phyloP scores from a whole-genome alignment of 495 filamentous ascomycete species.

The Aspergillus taichungensis region DNA sequence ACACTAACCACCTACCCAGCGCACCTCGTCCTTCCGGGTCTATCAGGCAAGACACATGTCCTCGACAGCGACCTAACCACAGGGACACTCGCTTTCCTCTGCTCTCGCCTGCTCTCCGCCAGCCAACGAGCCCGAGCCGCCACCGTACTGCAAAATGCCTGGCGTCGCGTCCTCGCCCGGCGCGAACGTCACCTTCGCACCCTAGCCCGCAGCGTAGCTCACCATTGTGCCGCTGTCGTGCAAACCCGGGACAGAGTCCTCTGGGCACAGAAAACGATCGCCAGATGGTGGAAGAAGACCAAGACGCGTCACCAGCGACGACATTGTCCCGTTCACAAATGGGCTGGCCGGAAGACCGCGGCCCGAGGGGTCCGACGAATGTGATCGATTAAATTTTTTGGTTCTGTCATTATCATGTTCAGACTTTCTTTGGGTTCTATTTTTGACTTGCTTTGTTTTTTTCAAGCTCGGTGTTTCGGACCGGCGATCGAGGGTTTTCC shows the following conservation, averaged over 20 bases:
- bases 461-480: too few relatives aligned
- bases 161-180: constrained; percentile 25
- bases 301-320: constrained; percentile 11
- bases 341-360: too few relatives aligned
- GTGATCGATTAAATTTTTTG: too few relatives aligned
- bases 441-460: too few relatives aligned
- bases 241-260: constrained; percentile 32
- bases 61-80: constrained; percentile 45
- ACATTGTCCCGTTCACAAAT: too few relatives aligned
- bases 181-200: constrained; percentile 24
- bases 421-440: too few relatives aligned
- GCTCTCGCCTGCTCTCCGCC: constrained; percentile 49
- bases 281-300: constrained; percentile 32
- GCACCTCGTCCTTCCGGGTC: constrained; percentile 23
- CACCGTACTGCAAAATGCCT: constrained; percentile 34
- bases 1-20: constrained; percentile 14
- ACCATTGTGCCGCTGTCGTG: constrained; percentile 38
- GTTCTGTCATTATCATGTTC: too few relatives aligned
- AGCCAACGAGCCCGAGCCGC: constrained; percentile 38
- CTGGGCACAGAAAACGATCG: constrained; percentile 44
- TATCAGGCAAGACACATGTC: constrained; percentile 22
- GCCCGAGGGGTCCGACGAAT: too few relatives aligned
- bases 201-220: constrained; percentile 35
- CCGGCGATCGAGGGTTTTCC: too few relatives aligned
- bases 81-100: constrained; percentile 51